Percentiles rank a stretch among this genome's conserved stretches.
phyloP scores from a whole-genome alignment of 2,329 filamentous ascomycete species.

The Claviceps sp. region DNA sequence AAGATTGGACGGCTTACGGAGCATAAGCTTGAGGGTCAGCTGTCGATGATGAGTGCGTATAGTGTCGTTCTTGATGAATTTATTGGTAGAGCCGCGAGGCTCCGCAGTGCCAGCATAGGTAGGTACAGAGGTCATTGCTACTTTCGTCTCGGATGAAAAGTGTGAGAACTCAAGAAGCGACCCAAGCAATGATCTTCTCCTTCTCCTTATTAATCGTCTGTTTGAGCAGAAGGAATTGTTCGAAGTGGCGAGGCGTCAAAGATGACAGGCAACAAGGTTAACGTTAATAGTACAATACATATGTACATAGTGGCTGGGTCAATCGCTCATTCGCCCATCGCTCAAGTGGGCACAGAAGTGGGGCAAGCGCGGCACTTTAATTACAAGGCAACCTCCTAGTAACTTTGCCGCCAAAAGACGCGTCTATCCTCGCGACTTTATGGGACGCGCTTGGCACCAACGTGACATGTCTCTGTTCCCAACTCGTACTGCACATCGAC shows the following conservation, averaged over 20 bases:
- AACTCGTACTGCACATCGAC: background rate
- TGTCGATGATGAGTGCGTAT: no score
- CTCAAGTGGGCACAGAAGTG: background rate
- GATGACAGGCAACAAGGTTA: background rate
- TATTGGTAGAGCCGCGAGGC: no score
- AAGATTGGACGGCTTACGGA: background rate
- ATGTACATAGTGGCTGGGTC: background rate
- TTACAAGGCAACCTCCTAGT: no score
- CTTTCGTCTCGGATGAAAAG: no score
- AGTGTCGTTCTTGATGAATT: no score
- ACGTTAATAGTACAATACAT: background rate
- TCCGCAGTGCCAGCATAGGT: no score
- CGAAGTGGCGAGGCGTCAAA: background rate
- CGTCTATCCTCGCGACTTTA: conserved; percentile 8
- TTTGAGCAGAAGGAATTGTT: no score
- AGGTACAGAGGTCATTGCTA: no score
- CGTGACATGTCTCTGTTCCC: background rate
- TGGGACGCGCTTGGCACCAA: conserved; percentile 3
- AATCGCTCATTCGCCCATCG: background rate
- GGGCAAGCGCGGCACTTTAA: conserved; percentile 8
- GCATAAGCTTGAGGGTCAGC: no score
- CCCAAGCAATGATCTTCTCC: no score
- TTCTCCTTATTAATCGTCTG: no score
- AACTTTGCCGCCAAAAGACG: conserved; percentile 9
- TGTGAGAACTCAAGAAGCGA: no score